phyloP scores from a whole-genome alignment of 2,329 filamentous ascomycete genomes.

The Diplocarpon mali region DNA sequence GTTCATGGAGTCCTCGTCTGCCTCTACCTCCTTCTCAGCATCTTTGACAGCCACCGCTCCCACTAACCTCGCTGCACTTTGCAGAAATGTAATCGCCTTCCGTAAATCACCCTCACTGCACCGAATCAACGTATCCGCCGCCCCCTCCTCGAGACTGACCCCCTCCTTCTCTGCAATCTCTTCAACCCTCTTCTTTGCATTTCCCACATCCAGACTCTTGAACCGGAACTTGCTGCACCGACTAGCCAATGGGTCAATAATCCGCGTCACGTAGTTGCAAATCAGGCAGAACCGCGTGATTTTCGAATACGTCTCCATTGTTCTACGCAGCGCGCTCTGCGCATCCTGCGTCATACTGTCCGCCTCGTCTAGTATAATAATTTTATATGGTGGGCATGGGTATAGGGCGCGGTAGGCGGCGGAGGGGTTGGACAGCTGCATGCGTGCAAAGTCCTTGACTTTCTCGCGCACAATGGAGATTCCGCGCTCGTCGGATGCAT shows the following conservation, averaged over 20 bases:
- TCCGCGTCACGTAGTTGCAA: constrained; percentile 96
- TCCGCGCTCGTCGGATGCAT: constrained; percentile 96
- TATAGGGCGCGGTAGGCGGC: constrained; percentile 59
- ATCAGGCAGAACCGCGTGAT: constrained; percentile 96
- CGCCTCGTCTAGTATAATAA: constrained; percentile 95
- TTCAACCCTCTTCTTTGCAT: constrained; percentile 66
- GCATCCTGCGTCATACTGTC: constrained; percentile 99
- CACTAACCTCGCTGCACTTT: constrained; percentile 83
- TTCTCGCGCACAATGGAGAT: constrained; percentile 96
- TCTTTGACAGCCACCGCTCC: constrained; percentile 42
- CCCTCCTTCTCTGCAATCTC: constrained; percentile 75
- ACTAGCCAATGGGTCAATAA: constrained; percentile 90
- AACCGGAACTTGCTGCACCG: constrained; percentile 96
- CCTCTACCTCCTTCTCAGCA: constrained; percentile 27
- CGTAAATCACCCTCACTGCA: constrained; percentile 90
- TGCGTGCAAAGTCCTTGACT: constrained; percentile 94
- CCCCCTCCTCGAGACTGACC: constrained; percentile 65
- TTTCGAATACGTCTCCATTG: constrained; percentile 96
- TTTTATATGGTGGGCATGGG: constrained; percentile 96
- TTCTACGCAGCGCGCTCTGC: constrained; percentile 80
- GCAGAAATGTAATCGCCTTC: constrained; percentile 91
- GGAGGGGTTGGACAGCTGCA: constrained; percentile 75
- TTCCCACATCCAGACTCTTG: constrained; percentile 84
- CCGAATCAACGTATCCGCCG: constrained; percentile 70
- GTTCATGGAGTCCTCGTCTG: constrained; percentile 35